phyloP scores from a whole-genome alignment of 139 green algal species.

The Parachlorella kessleri region DNA sequence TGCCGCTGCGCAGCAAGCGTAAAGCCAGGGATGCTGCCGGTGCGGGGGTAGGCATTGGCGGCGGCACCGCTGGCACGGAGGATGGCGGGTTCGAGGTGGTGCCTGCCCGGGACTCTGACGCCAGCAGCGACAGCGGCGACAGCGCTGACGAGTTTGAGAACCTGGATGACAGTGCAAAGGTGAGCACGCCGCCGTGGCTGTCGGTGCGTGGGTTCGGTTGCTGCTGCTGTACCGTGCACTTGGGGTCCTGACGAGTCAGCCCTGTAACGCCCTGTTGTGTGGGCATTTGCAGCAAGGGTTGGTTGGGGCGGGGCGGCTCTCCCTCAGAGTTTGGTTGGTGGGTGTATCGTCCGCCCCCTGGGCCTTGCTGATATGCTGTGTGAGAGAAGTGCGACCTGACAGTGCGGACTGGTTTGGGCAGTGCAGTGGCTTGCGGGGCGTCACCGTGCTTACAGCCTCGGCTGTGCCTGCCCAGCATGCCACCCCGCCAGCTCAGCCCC shows the following conservation, averaged over 20 bases:
- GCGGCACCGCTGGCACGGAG: conserved; percentile 1
- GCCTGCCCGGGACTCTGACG: conserved; percentile 19
- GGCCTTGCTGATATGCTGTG: no score
- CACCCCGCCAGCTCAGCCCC: neutral
- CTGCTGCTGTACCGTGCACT: neutral
- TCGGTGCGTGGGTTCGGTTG: no score
- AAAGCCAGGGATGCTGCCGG: no score
- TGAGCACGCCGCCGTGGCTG: no score
- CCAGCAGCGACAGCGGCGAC: conserved; percentile 32
- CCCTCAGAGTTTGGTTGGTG: neutral
- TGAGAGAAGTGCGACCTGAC: no score
- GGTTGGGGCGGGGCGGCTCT: neutral
- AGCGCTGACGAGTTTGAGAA: conserved; percentile 58
- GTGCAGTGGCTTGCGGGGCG: no score
- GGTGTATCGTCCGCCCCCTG: no score
- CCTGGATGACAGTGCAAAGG: conserved; percentile 39
- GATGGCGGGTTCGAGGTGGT: conserved; percentile 54
- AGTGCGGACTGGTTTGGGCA: no score
- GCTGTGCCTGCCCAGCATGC: no score
- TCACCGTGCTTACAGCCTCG: no score
- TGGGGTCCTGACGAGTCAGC: neutral
- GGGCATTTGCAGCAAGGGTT: neutral
- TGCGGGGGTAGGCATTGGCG: no score
- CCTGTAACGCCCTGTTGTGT: neutral
- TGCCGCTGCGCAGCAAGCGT: no score